Percentiles rank a stretch among this genome's conserved stretches.
phyloP scores from a whole-genome alignment of 306 rosid species.

The Trifolium dubium region DNA sequence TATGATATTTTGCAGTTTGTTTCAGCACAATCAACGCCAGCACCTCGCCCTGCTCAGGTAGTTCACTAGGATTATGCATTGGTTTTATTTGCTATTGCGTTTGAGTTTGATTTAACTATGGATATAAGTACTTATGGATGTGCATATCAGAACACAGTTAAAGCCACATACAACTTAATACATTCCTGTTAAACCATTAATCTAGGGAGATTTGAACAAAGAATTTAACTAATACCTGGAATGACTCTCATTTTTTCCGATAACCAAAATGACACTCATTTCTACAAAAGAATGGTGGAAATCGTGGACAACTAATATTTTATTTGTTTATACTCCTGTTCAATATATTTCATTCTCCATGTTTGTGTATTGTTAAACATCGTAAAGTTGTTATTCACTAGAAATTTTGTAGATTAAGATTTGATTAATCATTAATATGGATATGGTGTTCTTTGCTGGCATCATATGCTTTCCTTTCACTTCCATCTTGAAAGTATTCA shows the following conservation, averaged over 20 bases:
- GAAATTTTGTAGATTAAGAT: conserved; percentile 14
- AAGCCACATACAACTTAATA: neutral
- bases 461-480: conserved; percentile 19
- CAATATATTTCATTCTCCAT: conserved; percentile 5
- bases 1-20: conserved; percentile 79
- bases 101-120: conserved; percentile 9
- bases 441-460: conserved; percentile 22
- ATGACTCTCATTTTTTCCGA: neutral
- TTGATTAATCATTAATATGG: conserved; percentile 19
- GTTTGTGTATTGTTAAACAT: neutral
- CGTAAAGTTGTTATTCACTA: neutral
- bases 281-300: conserved; percentile 4
- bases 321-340: conserved; percentile 5
- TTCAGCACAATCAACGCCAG: conserved; percentile 81
- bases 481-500: conserved; percentile 11
- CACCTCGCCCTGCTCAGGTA: conserved; percentile 84
- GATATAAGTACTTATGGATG: neutral
- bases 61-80: conserved; percentile 24
- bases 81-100: conserved; percentile 24
- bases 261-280: neutral
- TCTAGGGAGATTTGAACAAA: conserved; percentile 21
- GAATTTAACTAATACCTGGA: neutral
- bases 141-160: neutral
- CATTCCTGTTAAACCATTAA: conserved; percentile 24
- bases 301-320: neutral